Percentiles rank a stretch among this genome's conserved stretches.
Conservation (phyloP, 169 alveolate species). For the Babesia sp. region DNA sequence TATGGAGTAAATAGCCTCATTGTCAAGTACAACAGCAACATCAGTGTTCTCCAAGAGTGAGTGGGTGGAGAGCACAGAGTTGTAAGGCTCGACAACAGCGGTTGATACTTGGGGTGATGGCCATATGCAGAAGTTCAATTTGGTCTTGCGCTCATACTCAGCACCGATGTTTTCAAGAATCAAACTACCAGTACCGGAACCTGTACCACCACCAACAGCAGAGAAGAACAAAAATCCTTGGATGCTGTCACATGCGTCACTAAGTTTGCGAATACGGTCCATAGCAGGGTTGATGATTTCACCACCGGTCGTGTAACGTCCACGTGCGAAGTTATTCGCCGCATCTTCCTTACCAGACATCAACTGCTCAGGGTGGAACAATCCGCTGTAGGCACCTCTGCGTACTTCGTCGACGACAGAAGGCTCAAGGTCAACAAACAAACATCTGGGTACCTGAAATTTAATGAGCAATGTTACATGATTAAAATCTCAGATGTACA, state of each 20-base stretch:
- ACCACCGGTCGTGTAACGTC: slow-evolving; percentile 91
- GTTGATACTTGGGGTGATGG: slow-evolving; percentile 92
- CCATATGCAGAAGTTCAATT: slow-evolving; percentile 90
- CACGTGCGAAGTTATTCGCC: slow-evolving; percentile 94
- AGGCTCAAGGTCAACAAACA: slow-evolving; percentile 93
- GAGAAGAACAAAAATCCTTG: slow-evolving; percentile 93
- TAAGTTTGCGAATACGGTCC: slow-evolving; percentile 91
- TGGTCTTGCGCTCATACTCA: slow-evolving; percentile 92
- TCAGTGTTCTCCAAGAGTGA: slow-evolving; percentile 92
- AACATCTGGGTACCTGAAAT: slow-evolving; percentile 88
- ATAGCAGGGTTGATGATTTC: slow-evolving; percentile 87
- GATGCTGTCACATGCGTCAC: slow-evolving; percentile 93
- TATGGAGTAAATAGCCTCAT: slow-evolving; percentile 92
- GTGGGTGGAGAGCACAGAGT: slow-evolving; percentile 92
- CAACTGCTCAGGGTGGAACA: slow-evolving; percentile 94
- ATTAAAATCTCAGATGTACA: background rate
- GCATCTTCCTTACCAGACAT: slow-evolving; percentile 96
- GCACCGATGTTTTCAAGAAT: slow-evolving; percentile 91
- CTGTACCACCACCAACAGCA: slow-evolving; percentile 97
- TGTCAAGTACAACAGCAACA: slow-evolving; percentile 92
- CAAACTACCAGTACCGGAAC: slow-evolving; percentile 93
- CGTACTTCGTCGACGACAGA: slow-evolving; percentile 93
- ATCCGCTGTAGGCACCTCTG: slow-evolving; percentile 89
- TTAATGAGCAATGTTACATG: background rate
- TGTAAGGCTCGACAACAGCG: slow-evolving; percentile 95